Percentiles rank a stretch among this genome's conserved stretches.
Conservation (phyloP, 306 rosid genomes). For the Cyamopsis tetragonoloba region DNA sequence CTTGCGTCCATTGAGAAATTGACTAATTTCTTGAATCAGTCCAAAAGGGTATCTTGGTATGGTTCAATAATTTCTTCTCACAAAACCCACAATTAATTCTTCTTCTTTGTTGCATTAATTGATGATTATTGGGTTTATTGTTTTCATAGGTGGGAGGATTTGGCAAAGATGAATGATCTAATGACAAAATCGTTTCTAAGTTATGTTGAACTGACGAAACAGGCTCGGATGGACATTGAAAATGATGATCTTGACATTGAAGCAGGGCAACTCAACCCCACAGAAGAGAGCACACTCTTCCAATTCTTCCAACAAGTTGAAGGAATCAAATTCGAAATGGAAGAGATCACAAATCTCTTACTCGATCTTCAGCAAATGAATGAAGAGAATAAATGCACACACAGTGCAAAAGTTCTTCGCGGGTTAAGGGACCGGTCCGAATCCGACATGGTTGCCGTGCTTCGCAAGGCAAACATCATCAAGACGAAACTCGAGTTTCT, state of each 20-base stretch:
- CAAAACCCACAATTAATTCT: not conserved
- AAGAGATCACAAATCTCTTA: slow-evolving; percentile 94
- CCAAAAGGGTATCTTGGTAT: slow-evolving; percentile 41
- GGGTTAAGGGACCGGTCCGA: slow-evolving; percentile 85
- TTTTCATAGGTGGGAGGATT: slow-evolving; percentile 35
- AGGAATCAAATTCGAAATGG: slow-evolving; percentile 66
- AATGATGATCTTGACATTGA: slow-evolving; percentile 53
- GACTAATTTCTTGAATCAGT: slow-evolving; percentile 43
- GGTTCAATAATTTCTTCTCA: slow-evolving; percentile 18
- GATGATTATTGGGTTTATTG: not conserved
- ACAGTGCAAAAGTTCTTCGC: slow-evolving; percentile 74
- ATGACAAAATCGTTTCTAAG: slow-evolving; percentile 88
- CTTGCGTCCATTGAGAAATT: slow-evolving; percentile 32
- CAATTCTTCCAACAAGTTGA: slow-evolving; percentile 68
- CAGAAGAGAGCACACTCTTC: slow-evolving; percentile 69
- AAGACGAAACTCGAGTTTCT: slow-evolving; percentile 59
- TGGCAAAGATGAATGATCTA: slow-evolving; percentile 82
- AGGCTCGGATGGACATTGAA: slow-evolving; percentile 58
- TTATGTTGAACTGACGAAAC: slow-evolving; percentile 88
- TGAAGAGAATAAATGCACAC: slow-evolving; percentile 74
- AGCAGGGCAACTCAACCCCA: slow-evolving; percentile 53
- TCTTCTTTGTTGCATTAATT: slow-evolving; percentile 17
- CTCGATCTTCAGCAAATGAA: slow-evolving; percentile 64
- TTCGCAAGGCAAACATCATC: slow-evolving; percentile 64
- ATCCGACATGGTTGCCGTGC: slow-evolving; percentile 65